phyloP scores from a whole-genome alignment of 2,329 filamentous ascomycete genomes.

The Pestalotiopsis sp. region DNA sequence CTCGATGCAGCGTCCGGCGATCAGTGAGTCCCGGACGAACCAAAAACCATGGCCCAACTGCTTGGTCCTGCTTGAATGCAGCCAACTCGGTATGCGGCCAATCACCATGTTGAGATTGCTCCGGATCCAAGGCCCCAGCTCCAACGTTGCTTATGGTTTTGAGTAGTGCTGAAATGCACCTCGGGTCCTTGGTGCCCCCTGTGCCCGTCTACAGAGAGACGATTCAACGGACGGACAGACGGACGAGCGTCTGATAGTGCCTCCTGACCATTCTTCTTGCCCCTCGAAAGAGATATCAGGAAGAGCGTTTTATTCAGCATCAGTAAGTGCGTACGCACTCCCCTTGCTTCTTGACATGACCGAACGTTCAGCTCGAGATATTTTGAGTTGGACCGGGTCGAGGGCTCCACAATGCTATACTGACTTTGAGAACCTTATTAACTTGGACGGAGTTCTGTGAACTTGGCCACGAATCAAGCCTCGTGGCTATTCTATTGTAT shows the following conservation, averaged over 20 bases:
- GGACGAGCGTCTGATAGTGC: not conserved
- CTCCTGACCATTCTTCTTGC: not conserved
- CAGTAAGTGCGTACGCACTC: not conserved
- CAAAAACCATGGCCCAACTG: not conserved
- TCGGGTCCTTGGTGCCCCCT: not conserved
- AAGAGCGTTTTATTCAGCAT: not conserved
- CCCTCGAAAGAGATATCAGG: not conserved
- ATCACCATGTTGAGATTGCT: not conserved
- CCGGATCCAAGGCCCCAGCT: not conserved
- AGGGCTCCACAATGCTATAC: not conserved
- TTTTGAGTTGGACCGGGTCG: constrained; percentile 7
- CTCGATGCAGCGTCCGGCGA: not conserved
- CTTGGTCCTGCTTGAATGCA: not conserved
- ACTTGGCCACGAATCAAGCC: not conserved
- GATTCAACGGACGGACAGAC: not conserved
- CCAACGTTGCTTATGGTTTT: not conserved
- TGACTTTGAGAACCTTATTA: not conserved
- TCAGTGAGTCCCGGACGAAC: not conserved
- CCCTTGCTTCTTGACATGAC: not conserved
- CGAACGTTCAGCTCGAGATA: not conserved
- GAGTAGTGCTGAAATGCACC: not conserved
- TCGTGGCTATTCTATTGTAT: not conserved
- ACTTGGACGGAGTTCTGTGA: not conserved
- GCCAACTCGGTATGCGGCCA: not conserved
- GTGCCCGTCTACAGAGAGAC: not conserved